phyloP scores from a whole-genome alignment of 257 asterid species.

The Penstemon davidsonii region DNA sequence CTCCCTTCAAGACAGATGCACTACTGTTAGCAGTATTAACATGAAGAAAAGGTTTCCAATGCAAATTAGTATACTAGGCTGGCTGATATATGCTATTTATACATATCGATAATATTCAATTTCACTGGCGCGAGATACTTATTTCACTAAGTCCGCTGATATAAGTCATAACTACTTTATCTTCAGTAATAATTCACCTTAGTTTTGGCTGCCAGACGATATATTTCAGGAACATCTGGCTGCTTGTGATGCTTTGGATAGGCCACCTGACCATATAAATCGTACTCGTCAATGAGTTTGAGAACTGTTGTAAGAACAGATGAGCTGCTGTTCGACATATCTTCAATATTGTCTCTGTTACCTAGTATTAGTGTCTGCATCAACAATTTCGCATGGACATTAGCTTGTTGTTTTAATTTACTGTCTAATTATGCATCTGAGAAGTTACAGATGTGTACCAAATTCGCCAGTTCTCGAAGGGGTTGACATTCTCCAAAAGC shows the following conservation, averaged over 20 bases:
- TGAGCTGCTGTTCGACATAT: constrained; percentile 69
- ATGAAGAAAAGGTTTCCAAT: not conserved
- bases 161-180: not conserved
- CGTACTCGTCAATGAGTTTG: constrained; percentile 71
- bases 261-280: constrained; percentile 84
- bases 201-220: constrained; percentile 75
- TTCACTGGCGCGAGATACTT: not conserved
- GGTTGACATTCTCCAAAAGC: constrained; percentile 90
- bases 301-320: constrained; percentile 66
- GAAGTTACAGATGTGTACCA: constrained; percentile 37
- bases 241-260: constrained; percentile 89
- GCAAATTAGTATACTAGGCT: not conserved
- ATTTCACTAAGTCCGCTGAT: not conserved
- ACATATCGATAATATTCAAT: too few relatives aligned
- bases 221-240: constrained; percentile 75
- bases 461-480: constrained; percentile 77
- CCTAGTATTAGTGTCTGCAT: constrained; percentile 86
- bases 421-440: constrained; percentile 4
- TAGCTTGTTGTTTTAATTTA: constrained; percentile 6
- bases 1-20: constrained; percentile 44
- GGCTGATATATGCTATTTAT: constrained; percentile 5
- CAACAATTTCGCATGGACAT: constrained; percentile 20
- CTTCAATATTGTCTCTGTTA: constrained; percentile 80
- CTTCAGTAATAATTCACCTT: constrained; percentile 41
- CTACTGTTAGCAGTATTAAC: constrained; percentile 28